Base-by-base conservation (phyloP, 768 basidiomycete species). In the Coprinopsis marcescibilis region DNA sequence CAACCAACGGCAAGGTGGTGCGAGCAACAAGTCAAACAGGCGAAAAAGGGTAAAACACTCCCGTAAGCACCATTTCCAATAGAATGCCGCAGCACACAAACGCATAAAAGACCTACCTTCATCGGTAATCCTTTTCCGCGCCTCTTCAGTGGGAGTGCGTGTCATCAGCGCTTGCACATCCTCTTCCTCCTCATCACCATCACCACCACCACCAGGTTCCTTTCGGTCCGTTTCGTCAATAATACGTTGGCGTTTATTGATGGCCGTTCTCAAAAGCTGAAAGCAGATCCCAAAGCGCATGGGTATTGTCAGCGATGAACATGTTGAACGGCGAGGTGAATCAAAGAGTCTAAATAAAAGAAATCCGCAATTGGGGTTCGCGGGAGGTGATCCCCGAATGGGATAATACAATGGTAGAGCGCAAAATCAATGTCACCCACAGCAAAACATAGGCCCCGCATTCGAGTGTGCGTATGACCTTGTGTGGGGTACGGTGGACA, bases 71-170 rank as follows among this genome's bases (percentile, higher is more conserved):
- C n/a, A n/a, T n/a, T n/a, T n/a, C n/a, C n/a, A n/a, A n/a, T n/a
- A 35, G 1, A 14, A 14, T 30, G 21, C 25, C 12, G 13, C 14
- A 19, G 37, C 43, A 19, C 24, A 43, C 17, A 27, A 11, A 43
- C 17, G 35, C 40, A 40, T 8, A 26, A 17, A 15, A 24, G 19
- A 65, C 89, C 61, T 57, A 93, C 93, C 61, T 60, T 88, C 85
- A 60, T 91, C 85, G 14, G 66, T 74, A 52, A 92, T 79, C 63
- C 86, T 85, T 15, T 68, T 68, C 26, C 80, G 54, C 1, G 89
- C 85, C 27, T 83, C 84, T 36, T 68, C 70, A n/a, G 89, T 89
- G 1, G 85, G 83, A 2, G 26, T 29, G n/a, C 6, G 24, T 5
- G 26, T 66, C 65, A 46, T 61, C 66, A 49, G 46, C 19, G 51